Evolutionary conservation across 768 basidiomycete species (phyloP), one percentile per base, ranked within the genome.

Genomic region (Tremella mesenterica): DNA sequence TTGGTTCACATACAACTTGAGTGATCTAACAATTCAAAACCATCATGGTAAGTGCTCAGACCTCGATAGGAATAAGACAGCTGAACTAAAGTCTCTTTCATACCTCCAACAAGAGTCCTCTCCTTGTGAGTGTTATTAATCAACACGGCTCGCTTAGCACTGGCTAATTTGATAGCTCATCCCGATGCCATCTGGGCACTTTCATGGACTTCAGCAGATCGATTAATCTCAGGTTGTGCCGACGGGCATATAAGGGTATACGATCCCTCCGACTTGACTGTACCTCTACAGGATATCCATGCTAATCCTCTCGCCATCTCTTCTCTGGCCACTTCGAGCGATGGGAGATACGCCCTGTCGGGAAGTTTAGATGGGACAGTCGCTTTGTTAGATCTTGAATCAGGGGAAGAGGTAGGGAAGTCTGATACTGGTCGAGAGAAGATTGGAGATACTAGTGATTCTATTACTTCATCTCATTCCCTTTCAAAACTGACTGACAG

Each of bases 321-420:
- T 16, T 88, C 88, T 4, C 74, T 93, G 29, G 88, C 86, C 16
- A 81, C 81, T 7, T 79, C 83, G 18, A 78, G 81, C 44, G 55
- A 67, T 36, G 91, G 87, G 7, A 77, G 75, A 44, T 75, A 74
- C 27, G 88, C 82, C 0, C 71, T 95, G 41, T 85, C 83, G 61
- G 89, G 89, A 64, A 85, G 85, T 50, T 76, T 92, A 18, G 90
- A 93, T 63, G 91, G 91, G 1, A 79, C 84, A 26, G 88, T 88
- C 0, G 79, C 75, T 44, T 74, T 92, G 23, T 85, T 84, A 80
- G 83, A 91, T 66, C 70, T 90, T 43, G 73, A 78, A 30, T 79
- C 76, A 16, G 85, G 84, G 3, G 76, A 79, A 30, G 68, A 84
- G 2, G 70, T 81, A 0, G 85, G 81, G 10, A 80, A 77, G 51